Evolutionary conservation across 2,329 filamentous ascomycete genomes (phyloP).

Genomic region (Calcarisporium arbuscula): DNA sequence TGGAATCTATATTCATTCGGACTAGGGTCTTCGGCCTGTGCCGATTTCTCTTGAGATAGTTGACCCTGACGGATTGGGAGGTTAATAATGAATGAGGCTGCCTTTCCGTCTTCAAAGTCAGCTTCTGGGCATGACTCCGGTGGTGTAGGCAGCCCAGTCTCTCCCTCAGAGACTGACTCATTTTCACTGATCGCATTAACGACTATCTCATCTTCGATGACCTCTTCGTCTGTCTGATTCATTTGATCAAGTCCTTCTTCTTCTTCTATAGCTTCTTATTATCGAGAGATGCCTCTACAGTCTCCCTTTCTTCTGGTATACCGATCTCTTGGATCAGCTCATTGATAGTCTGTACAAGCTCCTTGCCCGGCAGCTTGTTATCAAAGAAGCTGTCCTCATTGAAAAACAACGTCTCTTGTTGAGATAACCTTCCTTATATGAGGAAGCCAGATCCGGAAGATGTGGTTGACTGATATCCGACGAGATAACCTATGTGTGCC

Average conservation of each 20-base stretch:
- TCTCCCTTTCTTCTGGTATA: background rate
- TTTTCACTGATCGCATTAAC: background rate
- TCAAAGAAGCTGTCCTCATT: background rate
- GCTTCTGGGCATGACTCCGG: too few species aligned
- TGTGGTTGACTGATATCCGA: slow-evolving; percentile 3
- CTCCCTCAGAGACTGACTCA: background rate
- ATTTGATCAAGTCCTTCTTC: background rate
- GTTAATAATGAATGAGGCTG: background rate
- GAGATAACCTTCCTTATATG: slow-evolving; percentile 1
- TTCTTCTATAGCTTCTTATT: too few species aligned
- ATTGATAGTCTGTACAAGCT: background rate
- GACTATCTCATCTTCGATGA: background rate
- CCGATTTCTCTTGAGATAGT: background rate
- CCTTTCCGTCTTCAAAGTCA: background rate
- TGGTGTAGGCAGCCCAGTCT: too few species aligned
- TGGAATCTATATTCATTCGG: too few species aligned
- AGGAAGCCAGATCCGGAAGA: slow-evolving; percentile 2
- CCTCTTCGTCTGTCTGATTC: background rate
- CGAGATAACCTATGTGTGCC: slow-evolving; percentile 2
- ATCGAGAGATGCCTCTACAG: too few species aligned
- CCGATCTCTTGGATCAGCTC: background rate
- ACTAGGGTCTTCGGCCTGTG: too few species aligned
- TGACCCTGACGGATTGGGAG: background rate
- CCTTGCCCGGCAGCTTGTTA: background rate
- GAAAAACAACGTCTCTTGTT: slow-evolving; percentile 3